Evolutionary conservation across 2,329 filamentous ascomycete species (phyloP), one percentile per base, ranked within the genome.

Genomic region (Gliomastix tumulicola): DNA sequence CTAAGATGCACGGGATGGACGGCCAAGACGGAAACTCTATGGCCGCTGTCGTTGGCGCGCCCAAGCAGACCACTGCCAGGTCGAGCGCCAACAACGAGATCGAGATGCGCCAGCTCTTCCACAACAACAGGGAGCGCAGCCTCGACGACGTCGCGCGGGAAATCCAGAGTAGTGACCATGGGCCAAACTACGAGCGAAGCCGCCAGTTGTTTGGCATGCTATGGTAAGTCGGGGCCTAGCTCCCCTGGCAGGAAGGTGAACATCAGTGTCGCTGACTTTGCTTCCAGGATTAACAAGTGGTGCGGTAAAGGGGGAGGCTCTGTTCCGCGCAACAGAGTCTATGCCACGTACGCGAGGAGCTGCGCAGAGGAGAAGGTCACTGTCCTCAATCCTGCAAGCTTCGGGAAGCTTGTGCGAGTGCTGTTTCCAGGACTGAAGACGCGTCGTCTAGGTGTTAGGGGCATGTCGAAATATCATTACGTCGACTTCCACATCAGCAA

Each of bases 391-490:
- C 92, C 92, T 30, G 92, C 92, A 9, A 97, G 90, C 20, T 98
- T 98, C 61, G 92, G 92, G 39, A 98, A 98, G 61, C 76, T 98
- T 30, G 92, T 98, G 22, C 81, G 92, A 21, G 90, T 98, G 27
- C 84, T 98, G 35, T 98, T 97, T 50, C 90, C 92, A 0, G 90
- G 89, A 30, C 82, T 98, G 17, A 90, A 94, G 62, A 98, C 92
- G 21, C 76, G 92, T 41, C 78, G 92, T 45, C 71, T 98, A 11
- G 92, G 92, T 44, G 89, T 97, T 32, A 80, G 92, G 36, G 92
- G 92, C 45, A 90, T 97, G 64, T 98, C 92, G 12, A 98, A 98
- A 57, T 98, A 98, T 58, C 92, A 98, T 60, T 98, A 98, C 52
- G 78, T 82, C 32, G 80, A 81, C 51, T 83, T 83, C 49, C 66